Evolutionary conservation across 2,329 filamentous ascomycete species (phyloP), one percentile per base, ranked within the genome.

Genomic region (Rhynchosporium agropyri): DNA sequence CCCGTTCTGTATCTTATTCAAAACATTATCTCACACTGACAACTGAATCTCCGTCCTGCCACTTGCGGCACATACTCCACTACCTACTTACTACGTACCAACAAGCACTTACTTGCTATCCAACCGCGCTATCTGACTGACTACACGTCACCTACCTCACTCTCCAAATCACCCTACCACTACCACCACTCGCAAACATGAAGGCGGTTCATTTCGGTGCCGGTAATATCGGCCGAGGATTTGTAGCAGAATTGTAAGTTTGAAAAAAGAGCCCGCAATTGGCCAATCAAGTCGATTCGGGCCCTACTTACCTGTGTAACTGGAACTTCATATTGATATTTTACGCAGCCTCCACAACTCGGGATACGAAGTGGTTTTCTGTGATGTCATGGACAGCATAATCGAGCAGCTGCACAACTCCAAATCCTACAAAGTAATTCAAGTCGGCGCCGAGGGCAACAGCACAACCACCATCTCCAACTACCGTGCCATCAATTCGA

Each of bases 401-500:
- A 95, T 98, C 76, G 82, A 94, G 72, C 79, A 84, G 59, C 85
- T 99, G 70, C 92, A 98, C 76, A 79, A 82, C 26, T 84, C 85
- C 55, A 82, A 87, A 61, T 89, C 86, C 13, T 99, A 98, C 84
- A 88, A 89, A 68, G 94, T 99, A 75, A 96, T 94, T 64, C 93
- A 97, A 80, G 92, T 97, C 71, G 92, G 92, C 69, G 83, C 87
- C 56, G 89, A 96, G 64, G 92, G 91, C 71, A 92, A 92, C 73
- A 84, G 83, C 62, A 87, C 87, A 73, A 92, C 90, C 78, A 89
- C 81, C 72, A 96, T 99, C 79, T 90, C 90, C 78, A 95, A 97
- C 81, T 98, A 97, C 83, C 91, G 92, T 59, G 95, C 95, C 78
- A 90, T 98, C 84, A 97, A 98, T 86, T 96, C 92, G 71, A 92